Evolutionary conservation across 2,329 filamentous ascomycete species (phyloP).

Genomic region (Grosmannia huntii): DNA sequence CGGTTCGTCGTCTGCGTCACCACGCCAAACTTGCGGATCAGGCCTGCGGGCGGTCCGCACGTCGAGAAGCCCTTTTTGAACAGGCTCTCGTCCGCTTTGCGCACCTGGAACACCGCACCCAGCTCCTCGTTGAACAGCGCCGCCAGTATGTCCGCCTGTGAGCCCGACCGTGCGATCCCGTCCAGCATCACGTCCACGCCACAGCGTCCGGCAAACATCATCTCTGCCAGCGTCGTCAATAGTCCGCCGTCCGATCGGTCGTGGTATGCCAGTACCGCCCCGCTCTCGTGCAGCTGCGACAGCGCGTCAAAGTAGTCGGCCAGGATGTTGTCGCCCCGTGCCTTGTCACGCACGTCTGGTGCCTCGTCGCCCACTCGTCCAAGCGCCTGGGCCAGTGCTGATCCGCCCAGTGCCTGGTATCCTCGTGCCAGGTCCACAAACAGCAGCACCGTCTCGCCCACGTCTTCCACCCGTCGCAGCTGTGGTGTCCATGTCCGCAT

Average conservation of each 20-base stretch:
- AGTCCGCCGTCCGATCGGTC: constrained; percentile 89
- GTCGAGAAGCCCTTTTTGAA: constrained; percentile 89
- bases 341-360: constrained; percentile 65
- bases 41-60: constrained; percentile 66
- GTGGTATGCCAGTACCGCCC: constrained; percentile 77
- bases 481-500: constrained; percentile 89
- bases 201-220: constrained; percentile 95
- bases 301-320: constrained; percentile 87
- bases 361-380: constrained; percentile 72
- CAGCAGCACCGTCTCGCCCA: constrained; percentile 77
- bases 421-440: constrained; percentile 83
- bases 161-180: constrained; percentile 49
- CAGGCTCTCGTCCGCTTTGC: constrained; percentile 67
- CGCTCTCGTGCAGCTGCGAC: constrained; percentile 44
- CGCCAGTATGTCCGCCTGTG: constrained; percentile 53
- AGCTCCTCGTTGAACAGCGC: constrained; percentile 93
- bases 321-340: constrained; percentile 9
- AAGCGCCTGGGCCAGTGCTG: constrained; percentile 80
- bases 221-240: constrained; percentile 81
- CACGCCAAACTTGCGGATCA: constrained; percentile 74
- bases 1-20: constrained; percentile 43
- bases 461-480: constrained; percentile 68
- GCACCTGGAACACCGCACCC: constrained; percentile 90
- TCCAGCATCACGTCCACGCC: constrained; percentile 80
- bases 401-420: constrained; percentile 74